Conservation (phyloP, 495 filamentous ascomycete species). For the Choiromyces venosus region DNA sequence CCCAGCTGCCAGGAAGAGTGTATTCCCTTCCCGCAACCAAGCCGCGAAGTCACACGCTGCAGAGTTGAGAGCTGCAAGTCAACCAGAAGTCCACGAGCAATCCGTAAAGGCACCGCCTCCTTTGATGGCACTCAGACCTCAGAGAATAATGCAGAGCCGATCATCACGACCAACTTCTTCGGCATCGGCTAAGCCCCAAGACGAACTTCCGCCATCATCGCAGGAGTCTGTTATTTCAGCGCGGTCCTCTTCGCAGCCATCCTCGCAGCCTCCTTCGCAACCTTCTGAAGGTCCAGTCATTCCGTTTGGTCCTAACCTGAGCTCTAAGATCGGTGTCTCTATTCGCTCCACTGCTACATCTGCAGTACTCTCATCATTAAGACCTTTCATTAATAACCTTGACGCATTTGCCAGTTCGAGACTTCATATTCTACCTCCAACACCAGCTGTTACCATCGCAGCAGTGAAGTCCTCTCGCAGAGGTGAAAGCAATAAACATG, state of each 20-base stretch:
- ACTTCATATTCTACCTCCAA: constrained; percentile 24
- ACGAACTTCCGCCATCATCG: background rate
- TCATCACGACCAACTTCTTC: background rate
- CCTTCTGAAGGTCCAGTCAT: constrained; percentile 19
- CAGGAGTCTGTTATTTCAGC: background rate
- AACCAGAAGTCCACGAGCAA: constrained; percentile 43
- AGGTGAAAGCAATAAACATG: constrained; percentile 32
- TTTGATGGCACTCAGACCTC: constrained; percentile 22
- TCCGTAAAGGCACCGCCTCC: constrained; percentile 21
- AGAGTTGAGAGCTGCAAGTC: constrained; percentile 50
- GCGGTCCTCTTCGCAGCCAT: background rate
- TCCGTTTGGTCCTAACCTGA: constrained; percentile 30
- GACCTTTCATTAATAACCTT: constrained; percentile 33
- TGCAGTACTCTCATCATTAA: constrained; percentile 32
- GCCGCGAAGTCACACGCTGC: constrained; percentile 46
- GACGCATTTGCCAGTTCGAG: constrained; percentile 28
- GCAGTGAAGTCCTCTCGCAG: constrained; percentile 29
- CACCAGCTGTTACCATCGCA: constrained; percentile 28
- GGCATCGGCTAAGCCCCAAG: background rate
- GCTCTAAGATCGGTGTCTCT: constrained; percentile 32
- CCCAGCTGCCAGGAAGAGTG: constrained; percentile 21
- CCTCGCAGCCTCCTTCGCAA: background rate
- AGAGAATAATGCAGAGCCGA: constrained; percentile 15
- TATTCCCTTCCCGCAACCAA: constrained; percentile 25
- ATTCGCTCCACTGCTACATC: constrained; percentile 35